Percentiles rank a stretch among this genome's conserved stretches.
These are phyloP conservation scores for Scheffersomyces titani DNA, from an alignment of 1,139 yeast species.

Conservation along the genomic window DNA sequence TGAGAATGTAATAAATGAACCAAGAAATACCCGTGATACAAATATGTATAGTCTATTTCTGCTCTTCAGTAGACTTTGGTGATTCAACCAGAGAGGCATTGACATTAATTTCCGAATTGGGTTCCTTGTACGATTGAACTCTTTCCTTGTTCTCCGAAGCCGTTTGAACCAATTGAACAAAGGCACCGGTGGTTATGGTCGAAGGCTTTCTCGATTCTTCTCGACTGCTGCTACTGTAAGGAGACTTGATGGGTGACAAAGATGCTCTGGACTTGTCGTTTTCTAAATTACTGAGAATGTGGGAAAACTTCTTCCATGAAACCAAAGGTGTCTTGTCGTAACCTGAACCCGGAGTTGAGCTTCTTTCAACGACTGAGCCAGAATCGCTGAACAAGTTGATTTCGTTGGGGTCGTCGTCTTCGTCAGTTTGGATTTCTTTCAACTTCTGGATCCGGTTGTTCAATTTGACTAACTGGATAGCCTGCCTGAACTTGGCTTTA, in stretches of 20 bases:
- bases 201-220: slow-evolving; percentile 2
- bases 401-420: slow-evolving; percentile 56
- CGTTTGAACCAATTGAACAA: slow-evolving; percentile 73
- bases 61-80: not conserved
- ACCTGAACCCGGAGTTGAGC: not conserved
- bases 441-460: slow-evolving; percentile 72
- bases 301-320: slow-evolving; percentile 26
- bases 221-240: slow-evolving; percentile 5
- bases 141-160: slow-evolving; percentile 69
- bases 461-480: slow-evolving; percentile 77
- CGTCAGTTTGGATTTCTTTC: slow-evolving; percentile 52
- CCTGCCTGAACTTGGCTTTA: slow-evolving; percentile 80
- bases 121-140: slow-evolving; percentile 41
- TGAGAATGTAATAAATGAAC: not conserved
- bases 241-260: slow-evolving; percentile 15
- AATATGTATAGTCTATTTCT: not conserved
- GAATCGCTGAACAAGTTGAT: slow-evolving; percentile 42
- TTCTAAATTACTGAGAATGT: slow-evolving; percentile 18
- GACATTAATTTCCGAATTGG: slow-evolving; percentile 2
- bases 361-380: slow-evolving; percentile 1
- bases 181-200: slow-evolving; percentile 36
- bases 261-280: slow-evolving; percentile 19
- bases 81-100: not conserved
- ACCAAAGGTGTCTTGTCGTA: slow-evolving; percentile 3
- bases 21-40: too few species aligned